phyloP scores from a whole-genome alignment of 1,284 basidiomycete species.

The Sanghuangporus sanghuang region DNA sequence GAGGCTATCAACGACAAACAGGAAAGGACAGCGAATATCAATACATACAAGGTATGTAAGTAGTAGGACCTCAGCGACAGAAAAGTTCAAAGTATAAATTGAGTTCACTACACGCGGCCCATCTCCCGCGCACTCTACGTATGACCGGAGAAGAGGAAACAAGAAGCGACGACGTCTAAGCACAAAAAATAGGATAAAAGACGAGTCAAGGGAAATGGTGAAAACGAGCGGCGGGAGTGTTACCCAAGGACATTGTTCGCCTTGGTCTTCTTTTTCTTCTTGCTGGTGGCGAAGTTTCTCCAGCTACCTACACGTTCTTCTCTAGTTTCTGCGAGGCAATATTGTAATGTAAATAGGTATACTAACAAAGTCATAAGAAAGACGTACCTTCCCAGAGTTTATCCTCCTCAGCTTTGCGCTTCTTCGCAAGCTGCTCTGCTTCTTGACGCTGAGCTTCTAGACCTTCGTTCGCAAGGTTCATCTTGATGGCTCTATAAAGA shows the following conservation, averaged over 20 bases:
- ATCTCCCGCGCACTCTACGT: too few species aligned
- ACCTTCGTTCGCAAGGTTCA: constrained; percentile 83
- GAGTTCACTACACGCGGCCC: too few species aligned
- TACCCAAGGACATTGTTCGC: constrained; percentile 33
- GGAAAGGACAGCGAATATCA: too few species aligned
- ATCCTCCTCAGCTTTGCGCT: constrained; percentile 80
- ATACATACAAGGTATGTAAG: too few species aligned
- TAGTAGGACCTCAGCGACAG: too few species aligned
- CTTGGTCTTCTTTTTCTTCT: constrained; percentile 77
- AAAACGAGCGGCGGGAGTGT: neutral
- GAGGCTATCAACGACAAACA: too few species aligned
- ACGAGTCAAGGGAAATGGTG: too few species aligned
- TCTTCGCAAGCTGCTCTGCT: constrained; percentile 65
- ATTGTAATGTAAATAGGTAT: neutral
- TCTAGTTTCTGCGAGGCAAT: constrained; percentile 48
- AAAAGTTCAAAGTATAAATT: too few species aligned
- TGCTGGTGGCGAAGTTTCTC: constrained; percentile 59
- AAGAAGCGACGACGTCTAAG: too few species aligned
- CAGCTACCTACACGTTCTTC: constrained; percentile 81
- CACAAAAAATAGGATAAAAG: too few species aligned
- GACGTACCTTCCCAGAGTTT: constrained; percentile 74
- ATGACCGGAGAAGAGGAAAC: too few species aligned
- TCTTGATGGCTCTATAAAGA: constrained; percentile 65
- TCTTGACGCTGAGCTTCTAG: constrained; percentile 81
- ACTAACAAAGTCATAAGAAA: neutral